Conservation (phyloP, 768 basidiomycete species). For the Lyophyllum semitale region DNA sequence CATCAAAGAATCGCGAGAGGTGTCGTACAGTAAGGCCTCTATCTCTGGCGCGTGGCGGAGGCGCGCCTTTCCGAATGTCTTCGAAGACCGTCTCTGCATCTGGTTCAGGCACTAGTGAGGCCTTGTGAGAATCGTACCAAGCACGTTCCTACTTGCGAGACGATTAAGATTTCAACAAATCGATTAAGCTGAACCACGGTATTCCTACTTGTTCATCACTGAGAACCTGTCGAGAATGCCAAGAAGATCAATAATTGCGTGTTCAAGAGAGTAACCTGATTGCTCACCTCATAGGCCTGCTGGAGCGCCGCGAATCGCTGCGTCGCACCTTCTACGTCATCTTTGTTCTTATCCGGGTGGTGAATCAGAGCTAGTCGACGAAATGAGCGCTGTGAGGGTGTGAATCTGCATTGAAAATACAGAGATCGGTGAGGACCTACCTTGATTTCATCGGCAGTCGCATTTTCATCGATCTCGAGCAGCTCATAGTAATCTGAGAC, state of each 20-base stretch:
- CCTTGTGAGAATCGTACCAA: constrained; percentile 95
- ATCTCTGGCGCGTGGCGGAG: constrained; percentile 54
- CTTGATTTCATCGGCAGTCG: constrained; percentile 88
- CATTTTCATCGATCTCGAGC: constrained; percentile 78
- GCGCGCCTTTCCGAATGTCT: constrained; percentile 75
- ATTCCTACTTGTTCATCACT: constrained; percentile 88
- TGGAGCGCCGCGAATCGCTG: constrained; percentile 86
- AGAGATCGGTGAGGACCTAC: constrained; percentile 32
- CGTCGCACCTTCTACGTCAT: constrained; percentile 84
- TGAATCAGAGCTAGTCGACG: constrained; percentile 81
- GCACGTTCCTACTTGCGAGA: constrained; percentile 82
- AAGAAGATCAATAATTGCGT: constrained; percentile 3
- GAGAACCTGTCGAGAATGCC: constrained; percentile 60
- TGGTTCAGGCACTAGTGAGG: constrained; percentile 75
- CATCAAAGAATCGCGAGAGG: constrained; percentile 81
- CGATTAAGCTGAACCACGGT: neutral
- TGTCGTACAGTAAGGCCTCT: constrained; percentile 82
- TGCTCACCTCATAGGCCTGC: constrained; percentile 89
- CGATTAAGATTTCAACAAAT: constrained; percentile 18
- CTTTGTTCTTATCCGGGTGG: constrained; percentile 86
- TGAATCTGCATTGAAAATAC: neutral
- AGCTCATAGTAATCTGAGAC: constrained; percentile 79
- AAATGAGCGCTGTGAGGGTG: constrained; percentile 66
- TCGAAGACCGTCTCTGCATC: constrained; percentile 87
- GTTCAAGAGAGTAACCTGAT: neutral